phyloP scores from a whole-genome alignment of 2,329 filamentous ascomycete genomes.

The Fusarium agapanthi region DNA sequence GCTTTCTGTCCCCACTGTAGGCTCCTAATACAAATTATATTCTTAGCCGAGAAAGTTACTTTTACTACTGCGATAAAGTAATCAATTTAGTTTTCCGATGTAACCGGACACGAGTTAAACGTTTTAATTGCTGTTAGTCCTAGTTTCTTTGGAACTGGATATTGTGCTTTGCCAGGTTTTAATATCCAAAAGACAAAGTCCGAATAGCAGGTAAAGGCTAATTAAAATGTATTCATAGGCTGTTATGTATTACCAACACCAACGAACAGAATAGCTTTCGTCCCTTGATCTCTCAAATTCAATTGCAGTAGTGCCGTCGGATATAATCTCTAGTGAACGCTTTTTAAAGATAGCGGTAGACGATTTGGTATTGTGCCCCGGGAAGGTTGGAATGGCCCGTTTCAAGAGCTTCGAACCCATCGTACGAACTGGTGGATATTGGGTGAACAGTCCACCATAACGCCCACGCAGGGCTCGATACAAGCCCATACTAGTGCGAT shows the following conservation, averaged over 20 bases:
- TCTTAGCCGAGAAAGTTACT: neutral
- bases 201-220: neutral
- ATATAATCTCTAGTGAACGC: neutral
- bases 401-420: accelerated
- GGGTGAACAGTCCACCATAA: neutral
- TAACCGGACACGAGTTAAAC: neutral
- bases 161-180: neutral
- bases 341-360: neutral
- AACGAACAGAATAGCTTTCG: neutral
- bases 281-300: neutral
- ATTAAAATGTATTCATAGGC: neutral
- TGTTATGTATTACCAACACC: neutral
- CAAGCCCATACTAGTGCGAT: neutral
- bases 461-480: neutral
- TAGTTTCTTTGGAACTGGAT: neutral
- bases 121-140: neutral
- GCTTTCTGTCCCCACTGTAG: neutral
- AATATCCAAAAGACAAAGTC: accelerated
- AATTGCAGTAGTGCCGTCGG: neutral
- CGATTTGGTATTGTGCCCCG: neutral
- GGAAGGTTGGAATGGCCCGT: accelerated
- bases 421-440: neutral
- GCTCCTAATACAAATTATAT: neutral
- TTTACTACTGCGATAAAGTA: neutral
- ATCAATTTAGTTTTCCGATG: neutral